Base-by-base conservation (phyloP, 495 filamentous ascomycete species). In the Hypoxylon intermedium region DNA sequence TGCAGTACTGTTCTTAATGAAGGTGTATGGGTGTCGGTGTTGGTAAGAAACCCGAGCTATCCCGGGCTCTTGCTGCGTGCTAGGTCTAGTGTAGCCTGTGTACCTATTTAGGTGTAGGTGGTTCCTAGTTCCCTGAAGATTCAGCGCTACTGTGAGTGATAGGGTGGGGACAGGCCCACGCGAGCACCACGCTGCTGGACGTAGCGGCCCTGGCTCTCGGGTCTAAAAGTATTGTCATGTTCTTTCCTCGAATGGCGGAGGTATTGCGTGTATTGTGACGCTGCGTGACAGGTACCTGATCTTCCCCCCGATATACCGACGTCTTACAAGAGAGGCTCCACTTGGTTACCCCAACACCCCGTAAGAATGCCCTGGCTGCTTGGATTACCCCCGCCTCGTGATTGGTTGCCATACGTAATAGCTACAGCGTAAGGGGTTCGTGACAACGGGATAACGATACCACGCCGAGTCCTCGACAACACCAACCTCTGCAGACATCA, bases 11-110 rank as follows among this genome's bases (percentile, higher is more conserved):
- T n/a, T 37, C 12, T 13, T 21, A 26, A 11, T 15, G 20, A 24
- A 26, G 41, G n/a, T 13, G 41, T 24, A n/a, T n/a, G n/a, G n/a
- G n/a, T n/a, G n/a, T 26, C 11, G 9, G 41, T 18, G 23, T n/a
- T n/a, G n/a, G n/a, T n/a, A 18, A 20, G n/a, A 13, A 37, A 37
- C 37, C 41, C 41, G 41, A 44, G 20, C 20, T 44, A 44, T 44
- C 41, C 41, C 41, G 41, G 23, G 16, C 3, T 9, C n/a, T 15
- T 40, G 13, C 13, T 7, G 24, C 9, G 31, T 13, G 34, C n/a
- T 37, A 13, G 7, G 34, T 37, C n/a, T n/a, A n/a, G n/a, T n/a
- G n/a, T n/a, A n/a, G n/a, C n/a, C n/a, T n/a, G n/a, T n/a, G n/a
- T n/a, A n/a, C n/a, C n/a, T n/a, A n/a, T n/a, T n/a, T n/a, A n/a